Evolutionary conservation across 1,284 basidiomycete species (phyloP).

Genomic region (Athelia sp.): DNA sequence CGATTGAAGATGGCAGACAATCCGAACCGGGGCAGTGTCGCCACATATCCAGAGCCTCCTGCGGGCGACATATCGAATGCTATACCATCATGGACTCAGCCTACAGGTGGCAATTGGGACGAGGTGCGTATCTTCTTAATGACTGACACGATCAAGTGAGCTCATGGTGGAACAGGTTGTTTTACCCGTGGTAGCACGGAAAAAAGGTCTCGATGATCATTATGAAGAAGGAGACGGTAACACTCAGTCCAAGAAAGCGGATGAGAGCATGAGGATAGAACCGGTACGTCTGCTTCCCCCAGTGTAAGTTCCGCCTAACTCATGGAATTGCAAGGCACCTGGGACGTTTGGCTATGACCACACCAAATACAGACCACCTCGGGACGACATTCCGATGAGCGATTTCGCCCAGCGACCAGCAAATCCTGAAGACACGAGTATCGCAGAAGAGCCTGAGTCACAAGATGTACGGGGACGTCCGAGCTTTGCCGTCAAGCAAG

Average conservation of each 20-base stretch:
- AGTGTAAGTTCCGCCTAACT: conserved; percentile 4
- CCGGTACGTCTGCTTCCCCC: conserved; percentile 38
- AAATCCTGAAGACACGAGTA: conserved; percentile 6
- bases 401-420: conserved; percentile 48
- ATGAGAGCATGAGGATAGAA: conserved; percentile 31
- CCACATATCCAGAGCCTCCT: conserved; percentile 56
- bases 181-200: conserved; percentile 74
- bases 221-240: conserved; percentile 63
- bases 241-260: conserved; percentile 41
- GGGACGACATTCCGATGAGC: conserved; percentile 50
- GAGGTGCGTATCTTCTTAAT: conserved; percentile 44
- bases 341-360: conserved; percentile 78
- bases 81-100: conserved; percentile 75
- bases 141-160: conserved; percentile 3
- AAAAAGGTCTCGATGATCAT: conserved; percentile 69
- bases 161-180: conserved; percentile 40
- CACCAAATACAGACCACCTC: conserved; percentile 52
- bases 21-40: conserved; percentile 41
- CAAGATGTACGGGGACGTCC: conserved; percentile 13
- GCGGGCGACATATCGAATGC: conserved; percentile 54
- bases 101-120: conserved; percentile 62
- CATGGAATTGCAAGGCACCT: conserved; percentile 48
- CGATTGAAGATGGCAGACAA: conserved; percentile 19
- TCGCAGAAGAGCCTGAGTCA: conserved; percentile 16
- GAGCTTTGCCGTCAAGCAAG: conserved; percentile 14